Conservation (phyloP, 768 basidiomycete species). For the Tephrocybe sp. region DNA sequence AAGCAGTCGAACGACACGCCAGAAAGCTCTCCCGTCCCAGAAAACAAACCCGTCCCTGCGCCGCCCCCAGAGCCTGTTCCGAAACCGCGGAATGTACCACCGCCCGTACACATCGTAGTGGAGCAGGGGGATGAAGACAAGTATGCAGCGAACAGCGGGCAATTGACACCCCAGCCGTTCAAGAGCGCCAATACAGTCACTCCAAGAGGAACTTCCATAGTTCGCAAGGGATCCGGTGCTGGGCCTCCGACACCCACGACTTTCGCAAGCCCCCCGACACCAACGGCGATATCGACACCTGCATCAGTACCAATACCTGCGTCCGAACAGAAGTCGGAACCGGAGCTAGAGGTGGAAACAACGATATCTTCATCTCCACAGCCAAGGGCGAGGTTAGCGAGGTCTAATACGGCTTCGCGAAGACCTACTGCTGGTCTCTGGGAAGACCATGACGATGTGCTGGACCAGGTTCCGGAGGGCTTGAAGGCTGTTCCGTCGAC, state of each 20-base stretch:
- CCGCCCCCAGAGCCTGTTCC: conserved; percentile 5
- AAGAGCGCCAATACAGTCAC: conserved; percentile 9
- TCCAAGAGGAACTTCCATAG: neutral
- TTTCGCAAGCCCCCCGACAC: conserved; percentile 1
- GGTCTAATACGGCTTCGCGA: conserved; percentile 8
- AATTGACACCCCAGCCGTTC: conserved; percentile 13
- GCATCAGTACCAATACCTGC: neutral
- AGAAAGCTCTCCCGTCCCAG: neutral
- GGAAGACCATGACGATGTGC: conserved; percentile 10
- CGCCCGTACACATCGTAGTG: neutral
- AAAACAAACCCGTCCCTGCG: conserved; percentile 3
- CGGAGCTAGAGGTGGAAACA: neutral
- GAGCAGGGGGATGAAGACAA: neutral
- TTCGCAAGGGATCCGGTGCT: neutral
- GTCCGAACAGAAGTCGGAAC: neutral
- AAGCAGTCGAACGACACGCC: conserved; percentile 9
- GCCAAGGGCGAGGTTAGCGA: conserved; percentile 6
- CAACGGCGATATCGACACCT: conserved; percentile 1
- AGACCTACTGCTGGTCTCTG: conserved; percentile 14
- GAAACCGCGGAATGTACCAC: conserved; percentile 6
- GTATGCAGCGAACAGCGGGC: neutral
- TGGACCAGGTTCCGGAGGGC: conserved; percentile 4
- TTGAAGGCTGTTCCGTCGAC: neutral
- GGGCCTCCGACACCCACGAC: conserved; percentile 1
- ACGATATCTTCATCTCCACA: conserved; percentile 9